phyloP scores from a whole-genome alignment of 805 yeast genomes.

The Diddensiella transvaalensis region DNA sequence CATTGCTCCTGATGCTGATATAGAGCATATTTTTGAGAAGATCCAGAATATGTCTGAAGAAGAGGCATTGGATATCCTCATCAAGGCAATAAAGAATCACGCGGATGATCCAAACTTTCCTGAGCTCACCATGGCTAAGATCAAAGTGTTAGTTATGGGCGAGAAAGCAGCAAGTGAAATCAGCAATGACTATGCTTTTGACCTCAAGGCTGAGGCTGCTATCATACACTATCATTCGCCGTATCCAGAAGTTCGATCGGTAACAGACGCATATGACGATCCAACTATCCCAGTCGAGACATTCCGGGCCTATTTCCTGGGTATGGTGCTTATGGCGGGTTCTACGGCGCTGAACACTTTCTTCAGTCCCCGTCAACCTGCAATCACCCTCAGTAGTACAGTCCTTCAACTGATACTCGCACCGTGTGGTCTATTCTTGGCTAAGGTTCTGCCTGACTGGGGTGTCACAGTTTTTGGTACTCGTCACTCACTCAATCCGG shows the following conservation, averaged over 20 bases:
- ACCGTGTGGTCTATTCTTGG: slow-evolving; percentile 53
- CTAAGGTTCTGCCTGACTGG: slow-evolving; percentile 44
- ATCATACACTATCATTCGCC: slow-evolving; percentile 45
- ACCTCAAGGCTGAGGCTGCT: slow-evolving; percentile 42
- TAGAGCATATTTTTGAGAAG: slow-evolving; percentile 10
- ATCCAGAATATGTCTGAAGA: slow-evolving; percentile 30
- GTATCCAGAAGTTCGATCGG: slow-evolving; percentile 58
- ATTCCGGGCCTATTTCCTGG: slow-evolving; percentile 50
- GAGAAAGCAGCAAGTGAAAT: slow-evolving; percentile 34
- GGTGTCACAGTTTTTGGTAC: slow-evolving; percentile 40
- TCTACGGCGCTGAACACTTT: slow-evolving; percentile 58
- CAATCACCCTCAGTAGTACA: slow-evolving; percentile 46
- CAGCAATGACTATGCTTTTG: slow-evolving; percentile 38
- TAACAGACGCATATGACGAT: slow-evolving; percentile 48
- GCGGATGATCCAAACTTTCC: slow-evolving; percentile 48
- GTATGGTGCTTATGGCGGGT: slow-evolving; percentile 48
- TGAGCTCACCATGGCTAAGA: slow-evolving; percentile 27
- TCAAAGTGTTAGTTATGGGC: slow-evolving; percentile 13
- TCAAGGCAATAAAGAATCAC: slow-evolving; percentile 41
- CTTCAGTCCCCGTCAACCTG: slow-evolving; percentile 55
- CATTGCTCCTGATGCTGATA: slow-evolving; percentile 2
- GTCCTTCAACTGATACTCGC: slow-evolving; percentile 59
- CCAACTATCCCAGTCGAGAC: slow-evolving; percentile 46
- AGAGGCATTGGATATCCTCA: slow-evolving; percentile 41
- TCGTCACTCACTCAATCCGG: slow-evolving; percentile 49